A percentile compares a stretch with the other conserved stretches of the same genome.
Evolutionary conservation across 768 basidiomycete species (phyloP).

Genomic region (Psilocybe sp.): DNA sequence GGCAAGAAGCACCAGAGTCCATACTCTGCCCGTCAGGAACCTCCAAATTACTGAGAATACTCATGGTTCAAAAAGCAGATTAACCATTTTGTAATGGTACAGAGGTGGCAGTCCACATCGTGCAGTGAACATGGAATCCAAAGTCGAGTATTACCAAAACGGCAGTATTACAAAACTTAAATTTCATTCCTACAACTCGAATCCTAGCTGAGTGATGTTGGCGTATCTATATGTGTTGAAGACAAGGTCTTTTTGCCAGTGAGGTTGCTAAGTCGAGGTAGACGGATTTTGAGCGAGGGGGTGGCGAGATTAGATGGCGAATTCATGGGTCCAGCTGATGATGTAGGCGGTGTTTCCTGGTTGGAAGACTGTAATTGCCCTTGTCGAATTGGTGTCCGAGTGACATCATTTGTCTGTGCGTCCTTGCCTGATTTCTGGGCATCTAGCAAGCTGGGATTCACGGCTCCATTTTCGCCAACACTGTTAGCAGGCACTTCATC

Average conservation of each 20-base stretch:
- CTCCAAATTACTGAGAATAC: no score
- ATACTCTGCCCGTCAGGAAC: no score
- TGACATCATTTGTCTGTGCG: slow-evolving; percentile 18
- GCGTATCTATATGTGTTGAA: slow-evolving; percentile 13
- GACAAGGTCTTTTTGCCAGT: slow-evolving; percentile 14
- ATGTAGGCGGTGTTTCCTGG: slow-evolving; percentile 15
- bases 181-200: not conserved
- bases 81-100: no score
- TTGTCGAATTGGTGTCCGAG: slow-evolving; percentile 29
- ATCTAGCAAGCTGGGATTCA: slow-evolving; percentile 4
- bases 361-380: slow-evolving; percentile 9
- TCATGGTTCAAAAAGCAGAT: no score
- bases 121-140: no score
- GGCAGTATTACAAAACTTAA: no score
- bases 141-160: no score
- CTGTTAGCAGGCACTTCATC: slow-evolving; percentile 27
- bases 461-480: slow-evolving; percentile 16
- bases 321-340: slow-evolving; percentile 17
- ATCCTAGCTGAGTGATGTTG: slow-evolving; percentile 9
- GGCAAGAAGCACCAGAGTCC: no score
- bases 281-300: slow-evolving; percentile 54
- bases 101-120: no score
- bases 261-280: slow-evolving; percentile 42
- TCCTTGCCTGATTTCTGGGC: slow-evolving; percentile 13
- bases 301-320: slow-evolving; percentile 30